Percentiles rank a stretch among this genome's conserved stretches.
These are phyloP conservation scores for Pyricularia sp. DNA, from an alignment of 2,329 filamentous ascomycete species.

Conservation along the genomic window DNA sequence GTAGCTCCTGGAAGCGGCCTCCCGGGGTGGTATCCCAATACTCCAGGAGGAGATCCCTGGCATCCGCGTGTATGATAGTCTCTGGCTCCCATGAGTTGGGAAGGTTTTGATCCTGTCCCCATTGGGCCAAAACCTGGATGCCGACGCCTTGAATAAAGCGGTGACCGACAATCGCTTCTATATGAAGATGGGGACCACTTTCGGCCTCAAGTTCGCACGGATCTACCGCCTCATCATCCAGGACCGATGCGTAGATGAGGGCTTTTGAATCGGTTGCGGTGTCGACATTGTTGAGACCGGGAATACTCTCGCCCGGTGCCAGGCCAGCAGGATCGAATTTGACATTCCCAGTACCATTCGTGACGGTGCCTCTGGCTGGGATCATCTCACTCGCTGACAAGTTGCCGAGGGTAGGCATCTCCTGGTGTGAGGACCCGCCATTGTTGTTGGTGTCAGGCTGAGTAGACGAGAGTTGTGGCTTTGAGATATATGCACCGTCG, in stretches of 20 bases:
- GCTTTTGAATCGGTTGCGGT: not conserved
- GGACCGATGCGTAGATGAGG: not conserved
- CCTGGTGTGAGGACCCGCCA: not conserved
- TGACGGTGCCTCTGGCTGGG: not conserved
- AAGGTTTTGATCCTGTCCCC: not conserved
- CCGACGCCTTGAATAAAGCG: not conserved
- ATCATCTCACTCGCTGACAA: not conserved
- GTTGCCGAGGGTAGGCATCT: not conserved
- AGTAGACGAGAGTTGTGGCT: not conserved
- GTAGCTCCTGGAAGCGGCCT: not conserved
- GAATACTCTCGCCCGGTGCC: not conserved
- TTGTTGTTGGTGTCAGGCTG: not conserved
- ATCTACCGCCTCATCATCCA: not conserved
- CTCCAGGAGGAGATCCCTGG: not conserved
- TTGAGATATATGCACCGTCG: not conserved
- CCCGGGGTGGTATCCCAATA: not conserved
- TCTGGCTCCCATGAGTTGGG: constrained; percentile 1
- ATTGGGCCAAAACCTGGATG: not conserved
- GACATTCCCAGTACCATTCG: not conserved
- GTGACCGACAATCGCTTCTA: not conserved
- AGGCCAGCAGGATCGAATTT: not conserved
- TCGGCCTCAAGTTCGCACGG: not conserved
- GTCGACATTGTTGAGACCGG: not conserved
- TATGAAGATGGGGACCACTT: not conserved
- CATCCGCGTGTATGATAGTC: not conserved